These are phyloP conservation scores for Centella asiatica DNA, from an alignment of 129 eudicot species.

Conservation along the genomic window DNA sequence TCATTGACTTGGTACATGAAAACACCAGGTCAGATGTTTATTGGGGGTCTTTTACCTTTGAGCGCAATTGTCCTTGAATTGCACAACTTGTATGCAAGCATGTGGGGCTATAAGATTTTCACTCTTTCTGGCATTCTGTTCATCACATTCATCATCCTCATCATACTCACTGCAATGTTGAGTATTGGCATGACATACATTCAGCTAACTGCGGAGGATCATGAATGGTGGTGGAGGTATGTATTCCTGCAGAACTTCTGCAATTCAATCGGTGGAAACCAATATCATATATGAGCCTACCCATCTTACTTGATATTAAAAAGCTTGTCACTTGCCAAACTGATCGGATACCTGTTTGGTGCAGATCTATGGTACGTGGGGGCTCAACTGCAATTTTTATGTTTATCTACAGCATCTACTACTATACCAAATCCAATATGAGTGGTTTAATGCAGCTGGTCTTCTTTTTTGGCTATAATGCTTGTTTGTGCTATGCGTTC, in stretches of 20 bases:
- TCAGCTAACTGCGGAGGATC: slow-evolving; percentile 73
- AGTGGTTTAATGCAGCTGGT: slow-evolving; percentile 62
- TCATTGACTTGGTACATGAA: slow-evolving; percentile 57
- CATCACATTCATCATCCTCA: slow-evolving; percentile 44
- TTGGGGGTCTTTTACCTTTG: slow-evolving; percentile 83
- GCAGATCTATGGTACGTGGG: slow-evolving; percentile 79
- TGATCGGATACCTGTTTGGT: slow-evolving; percentile 17
- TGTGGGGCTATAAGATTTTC: slow-evolving; percentile 75
- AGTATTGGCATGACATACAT: slow-evolving; percentile 76
- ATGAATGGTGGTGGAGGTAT: slow-evolving; percentile 96
- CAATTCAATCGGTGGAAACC: not conserved
- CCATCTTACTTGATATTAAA: not conserved
- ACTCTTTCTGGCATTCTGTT: slow-evolving; percentile 46
- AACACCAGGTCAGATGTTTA: slow-evolving; percentile 66
- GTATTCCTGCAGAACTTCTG: slow-evolving; percentile 6
- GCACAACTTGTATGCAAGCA: slow-evolving; percentile 64
- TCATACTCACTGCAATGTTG: slow-evolving; percentile 47
- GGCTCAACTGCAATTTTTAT: slow-evolving; percentile 76
- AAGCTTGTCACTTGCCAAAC: not conserved
- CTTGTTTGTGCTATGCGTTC: slow-evolving; percentile 63
- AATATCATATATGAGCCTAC: not conserved
- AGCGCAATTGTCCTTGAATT: slow-evolving; percentile 77
- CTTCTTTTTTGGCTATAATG: slow-evolving; percentile 68
- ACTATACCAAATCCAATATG: slow-evolving; percentile 65
- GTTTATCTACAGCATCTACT: slow-evolving; percentile 56